A percentile compares a stretch with the other conserved stretches of the same genome.
phyloP scores from a whole-genome alignment of 768 basidiomycete genomes.

The Coprinopsis sp. region DNA sequence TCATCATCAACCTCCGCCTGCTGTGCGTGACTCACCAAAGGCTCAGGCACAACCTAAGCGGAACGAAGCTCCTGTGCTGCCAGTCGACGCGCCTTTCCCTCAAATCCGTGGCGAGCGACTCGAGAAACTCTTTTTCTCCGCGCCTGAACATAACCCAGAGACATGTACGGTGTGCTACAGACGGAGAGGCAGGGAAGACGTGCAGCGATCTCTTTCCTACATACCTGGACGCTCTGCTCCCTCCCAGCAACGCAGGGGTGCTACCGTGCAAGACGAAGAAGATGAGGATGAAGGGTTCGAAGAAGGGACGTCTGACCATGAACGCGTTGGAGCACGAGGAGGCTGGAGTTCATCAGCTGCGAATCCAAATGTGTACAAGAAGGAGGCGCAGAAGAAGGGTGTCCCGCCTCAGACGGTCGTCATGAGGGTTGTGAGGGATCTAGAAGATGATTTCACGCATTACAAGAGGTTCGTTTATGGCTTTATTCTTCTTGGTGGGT shows the following conservation, averaged over 20 bases:
- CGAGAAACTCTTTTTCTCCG: conserved; percentile 77
- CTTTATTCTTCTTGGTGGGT: conserved; percentile 4
- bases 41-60: no score
- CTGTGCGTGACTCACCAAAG: no score
- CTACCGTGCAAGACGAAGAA: conserved; percentile 3
- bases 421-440: conserved; percentile 73
- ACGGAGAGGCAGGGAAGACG: conserved; percentile 22
- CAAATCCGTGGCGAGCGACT: conserved; percentile 74
- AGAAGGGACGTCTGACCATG: conserved; percentile 37
- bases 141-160: conserved; percentile 67
- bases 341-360: conserved; percentile 27
- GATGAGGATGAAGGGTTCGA: conserved; percentile 43
- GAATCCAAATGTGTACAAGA: conserved; percentile 27
- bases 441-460: conserved; percentile 94
- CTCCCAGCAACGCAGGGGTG: no score
- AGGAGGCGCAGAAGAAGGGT: conserved; percentile 30
- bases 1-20: no score
- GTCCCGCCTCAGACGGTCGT: conserved; percentile 88
- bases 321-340: conserved; percentile 20
- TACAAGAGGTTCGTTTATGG: conserved; percentile 88
- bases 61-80: no score
- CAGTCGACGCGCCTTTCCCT: conserved; percentile 62
- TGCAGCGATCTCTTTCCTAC: conserved; percentile 11
- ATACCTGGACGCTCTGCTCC: conserved; percentile 1
- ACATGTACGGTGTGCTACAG: conserved; percentile 68